These are phyloP conservation scores for Aspergillus brunneoviolaceus DNA, from an alignment of 2,329 filamentous ascomycete genomes.

Conservation along the genomic window DNA sequence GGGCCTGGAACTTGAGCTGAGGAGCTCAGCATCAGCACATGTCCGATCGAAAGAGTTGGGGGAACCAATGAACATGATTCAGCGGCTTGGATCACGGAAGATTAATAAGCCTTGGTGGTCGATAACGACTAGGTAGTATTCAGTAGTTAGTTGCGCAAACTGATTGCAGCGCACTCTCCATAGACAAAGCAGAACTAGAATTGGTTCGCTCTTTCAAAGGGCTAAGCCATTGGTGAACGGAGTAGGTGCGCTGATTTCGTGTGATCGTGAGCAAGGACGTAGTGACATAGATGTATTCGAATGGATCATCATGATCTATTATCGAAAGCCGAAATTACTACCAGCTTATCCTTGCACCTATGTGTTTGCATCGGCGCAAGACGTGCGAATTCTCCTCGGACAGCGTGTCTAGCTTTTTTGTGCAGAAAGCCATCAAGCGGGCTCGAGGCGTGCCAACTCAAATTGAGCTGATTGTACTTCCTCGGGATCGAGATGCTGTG, in stretches of 20 bases:
- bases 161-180: neutral
- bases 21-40: neutral
- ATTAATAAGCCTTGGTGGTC: conserved; percentile 10
- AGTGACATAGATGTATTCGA: neutral
- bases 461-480: conserved; percentile 14
- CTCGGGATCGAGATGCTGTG: conserved; percentile 20
- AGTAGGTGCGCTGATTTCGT: neutral
- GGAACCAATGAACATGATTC: conserved; percentile 1
- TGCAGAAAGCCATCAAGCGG: neutral
- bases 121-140: no score
- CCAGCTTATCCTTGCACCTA: neutral
- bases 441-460: neutral
- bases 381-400: neutral
- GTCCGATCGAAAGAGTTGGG: neutral
- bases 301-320: neutral
- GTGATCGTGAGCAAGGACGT: neutral
- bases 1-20: neutral
- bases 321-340: neutral
- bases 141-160: neutral
- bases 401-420: neutral
- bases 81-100: conserved; percentile 14
- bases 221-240: neutral
- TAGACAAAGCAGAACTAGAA: neutral
- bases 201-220: neutral
- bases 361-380: neutral